Evolutionary conservation across 345 rosid genomes (phyloP).

Genomic region (Euphorbia lathyris): DNA sequence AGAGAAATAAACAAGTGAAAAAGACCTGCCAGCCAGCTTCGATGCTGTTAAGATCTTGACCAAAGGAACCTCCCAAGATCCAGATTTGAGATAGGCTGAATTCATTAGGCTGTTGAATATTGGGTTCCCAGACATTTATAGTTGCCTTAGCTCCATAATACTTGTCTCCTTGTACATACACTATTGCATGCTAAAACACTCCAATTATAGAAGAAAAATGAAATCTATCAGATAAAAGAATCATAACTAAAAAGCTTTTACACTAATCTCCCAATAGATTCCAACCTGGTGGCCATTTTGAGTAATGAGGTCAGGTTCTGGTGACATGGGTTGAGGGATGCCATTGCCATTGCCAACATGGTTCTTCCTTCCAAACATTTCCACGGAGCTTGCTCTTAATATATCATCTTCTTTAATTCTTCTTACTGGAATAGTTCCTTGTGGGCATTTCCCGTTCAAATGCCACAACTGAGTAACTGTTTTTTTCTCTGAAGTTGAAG

Average conservation of each 20-base stretch:
- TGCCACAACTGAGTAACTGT: conserved; percentile 83
- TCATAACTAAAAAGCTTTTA: not conserved
- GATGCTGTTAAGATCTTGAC: conserved; percentile 29
- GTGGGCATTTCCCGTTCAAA: conserved; percentile 61
- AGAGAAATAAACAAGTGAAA: not conserved
- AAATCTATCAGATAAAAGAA: conserved; percentile 10
- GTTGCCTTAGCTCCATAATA: conserved; percentile 94
- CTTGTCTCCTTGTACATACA: conserved; percentile 82
- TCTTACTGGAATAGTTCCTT: conserved; percentile 81
- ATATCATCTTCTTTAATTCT: conserved; percentile 80
- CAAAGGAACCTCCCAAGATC: conserved; percentile 29
- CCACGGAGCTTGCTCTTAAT: conserved; percentile 79
- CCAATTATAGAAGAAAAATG: conserved; percentile 17
- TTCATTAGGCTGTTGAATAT: conserved; percentile 45
- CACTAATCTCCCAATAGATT: not conserved
- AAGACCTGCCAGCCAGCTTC: conserved; percentile 37
- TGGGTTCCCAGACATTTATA: conserved; percentile 92
- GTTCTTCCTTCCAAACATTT: conserved; percentile 89
- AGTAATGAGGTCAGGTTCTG: conserved; percentile 70
- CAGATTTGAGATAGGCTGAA: conserved; percentile 39
- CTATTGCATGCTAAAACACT: conserved; percentile 76
- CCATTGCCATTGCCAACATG: too few relatives aligned
- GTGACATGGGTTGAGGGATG: conserved; percentile 75
- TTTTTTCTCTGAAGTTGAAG: conserved; percentile 32
- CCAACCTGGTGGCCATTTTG: conserved; percentile 87